phyloP scores from a whole-genome alignment of 2,329 filamentous ascomycete genomes.

The Fusarium nodosum region DNA sequence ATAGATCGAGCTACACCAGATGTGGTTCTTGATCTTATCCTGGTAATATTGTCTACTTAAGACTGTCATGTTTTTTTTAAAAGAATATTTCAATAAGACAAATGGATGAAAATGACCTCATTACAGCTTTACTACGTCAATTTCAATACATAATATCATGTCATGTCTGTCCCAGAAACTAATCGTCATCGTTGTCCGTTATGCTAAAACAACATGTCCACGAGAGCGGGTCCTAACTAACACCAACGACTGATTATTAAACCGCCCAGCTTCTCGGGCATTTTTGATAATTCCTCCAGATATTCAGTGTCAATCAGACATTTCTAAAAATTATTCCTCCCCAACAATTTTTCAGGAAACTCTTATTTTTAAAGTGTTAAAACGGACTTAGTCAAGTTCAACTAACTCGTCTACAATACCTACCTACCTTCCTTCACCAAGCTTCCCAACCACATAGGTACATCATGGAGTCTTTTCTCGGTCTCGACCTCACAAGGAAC shows the following conservation, averaged over 20 bases:
- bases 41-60: neutral
- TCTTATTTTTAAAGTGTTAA: slow-evolving; percentile 1
- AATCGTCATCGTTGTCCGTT: slow-evolving; percentile 14
- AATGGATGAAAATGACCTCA: neutral
- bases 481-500: slow-evolving; percentile 55
- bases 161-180: neutral
- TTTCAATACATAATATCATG: neutral
- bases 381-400: neutral
- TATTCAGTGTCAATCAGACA: neutral
- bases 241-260: slow-evolving; percentile 36
- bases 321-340: neutral
- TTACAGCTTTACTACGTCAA: neutral
- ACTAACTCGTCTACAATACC: neutral
- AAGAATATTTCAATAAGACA: too few relatives aligned
- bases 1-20: slow-evolving; percentile 14
- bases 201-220: slow-evolving; percentile 37
- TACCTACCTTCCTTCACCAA: neutral
- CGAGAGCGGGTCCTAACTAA: slow-evolving; percentile 17
- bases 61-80: neutral
- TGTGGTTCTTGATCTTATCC: slow-evolving; percentile 5
- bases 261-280: slow-evolving; percentile 11
- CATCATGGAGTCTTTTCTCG: slow-evolving; percentile 52
- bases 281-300: slow-evolving; percentile 36
- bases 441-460: neutral
- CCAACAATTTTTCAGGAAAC: slow-evolving; percentile 26